These are phyloP conservation scores for Cynanchum wilfordii DNA, from an alignment of 257 asterid species.

Conservation along the genomic window DNA sequence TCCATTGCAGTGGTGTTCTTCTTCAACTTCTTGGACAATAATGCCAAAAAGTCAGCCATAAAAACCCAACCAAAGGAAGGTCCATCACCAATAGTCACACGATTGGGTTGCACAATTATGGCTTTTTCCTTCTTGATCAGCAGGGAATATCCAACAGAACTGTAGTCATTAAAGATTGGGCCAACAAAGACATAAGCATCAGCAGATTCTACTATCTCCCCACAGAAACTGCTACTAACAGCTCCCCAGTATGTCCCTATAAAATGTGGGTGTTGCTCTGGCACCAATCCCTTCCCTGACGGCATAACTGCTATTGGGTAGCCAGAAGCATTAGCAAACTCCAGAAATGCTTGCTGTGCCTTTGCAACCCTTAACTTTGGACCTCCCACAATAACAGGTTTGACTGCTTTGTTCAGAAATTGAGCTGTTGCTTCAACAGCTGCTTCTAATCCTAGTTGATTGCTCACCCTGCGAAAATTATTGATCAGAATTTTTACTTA, in stretches of 20 bases:
- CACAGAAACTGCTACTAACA: constrained; percentile 28
- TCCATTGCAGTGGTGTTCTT: constrained; percentile 29
- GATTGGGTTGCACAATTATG: constrained; percentile 24
- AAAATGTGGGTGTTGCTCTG: constrained; percentile 29
- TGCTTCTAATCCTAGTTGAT: constrained; percentile 30
- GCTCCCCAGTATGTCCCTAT: constrained; percentile 39
- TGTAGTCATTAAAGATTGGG: constrained; percentile 34
- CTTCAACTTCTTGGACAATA: constrained; percentile 26
- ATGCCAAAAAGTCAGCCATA: constrained; percentile 27
- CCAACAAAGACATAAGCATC: constrained; percentile 37
- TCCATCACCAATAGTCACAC: constrained; percentile 29
- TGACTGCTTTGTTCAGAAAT: constrained; percentile 30
- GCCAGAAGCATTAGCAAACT: constrained; percentile 27
- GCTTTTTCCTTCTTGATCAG: constrained; percentile 30
- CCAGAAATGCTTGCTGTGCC: constrained; percentile 29
- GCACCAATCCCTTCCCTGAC: constrained; percentile 31
- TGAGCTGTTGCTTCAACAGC: constrained; percentile 32
- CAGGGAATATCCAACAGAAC: constrained; percentile 34
- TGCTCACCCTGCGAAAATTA: constrained; percentile 23
- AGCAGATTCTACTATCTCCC: constrained; percentile 35
- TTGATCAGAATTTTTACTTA: not conserved
- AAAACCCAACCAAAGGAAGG: constrained; percentile 37
- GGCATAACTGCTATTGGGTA: constrained; percentile 30
- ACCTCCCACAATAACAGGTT: constrained; percentile 30
- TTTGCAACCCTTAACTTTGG: constrained; percentile 28